Evolutionary conservation across 495 filamentous ascomycete genomes (phyloP).

Genomic region (Daldinia caldariorum): DNA sequence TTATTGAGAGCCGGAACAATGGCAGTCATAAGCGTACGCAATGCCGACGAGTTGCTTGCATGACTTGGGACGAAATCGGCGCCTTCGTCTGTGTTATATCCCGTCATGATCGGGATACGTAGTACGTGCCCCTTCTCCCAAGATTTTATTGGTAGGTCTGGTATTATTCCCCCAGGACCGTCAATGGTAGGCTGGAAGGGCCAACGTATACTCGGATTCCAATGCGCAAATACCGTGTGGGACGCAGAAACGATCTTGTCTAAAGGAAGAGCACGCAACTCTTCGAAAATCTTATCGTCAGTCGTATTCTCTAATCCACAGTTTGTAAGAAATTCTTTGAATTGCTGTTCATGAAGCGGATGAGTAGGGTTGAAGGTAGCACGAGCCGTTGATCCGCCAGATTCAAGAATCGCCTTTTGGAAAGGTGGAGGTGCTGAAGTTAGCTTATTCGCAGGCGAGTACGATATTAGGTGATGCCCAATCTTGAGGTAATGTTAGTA

Average conservation of each 20-base stretch:
- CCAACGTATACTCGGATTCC: slow-evolving; percentile 67
- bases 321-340: slow-evolving; percentile 64
- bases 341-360: slow-evolving; percentile 67
- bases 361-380: slow-evolving; percentile 65
- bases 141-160: slow-evolving; percentile 64
- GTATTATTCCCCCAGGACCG: slow-evolving; percentile 61
- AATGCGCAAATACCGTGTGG: slow-evolving; percentile 61
- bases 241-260: slow-evolving; percentile 59
- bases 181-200: slow-evolving; percentile 76
- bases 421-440: slow-evolving; percentile 58
- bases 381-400: slow-evolving; percentile 69
- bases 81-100: slow-evolving; percentile 74
- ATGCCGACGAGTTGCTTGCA: slow-evolving; percentile 57
- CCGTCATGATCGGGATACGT: slow-evolving; percentile 69
- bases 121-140: slow-evolving; percentile 64
- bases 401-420: slow-evolving; percentile 70
- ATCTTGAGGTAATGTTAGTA: slow-evolving; percentile 55
- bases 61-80: slow-evolving; percentile 64
- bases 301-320: slow-evolving; percentile 54
- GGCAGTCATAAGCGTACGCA: slow-evolving; percentile 63
- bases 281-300: slow-evolving; percentile 59
- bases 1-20: slow-evolving; percentile 63
- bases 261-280: slow-evolving; percentile 61
- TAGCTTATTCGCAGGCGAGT: slow-evolving; percentile 46
- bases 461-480: slow-evolving; percentile 71